These are phyloP conservation scores for Pulveroboletus sp. DNA, from an alignment of 768 basidiomycete species.

Conservation along the genomic window DNA sequence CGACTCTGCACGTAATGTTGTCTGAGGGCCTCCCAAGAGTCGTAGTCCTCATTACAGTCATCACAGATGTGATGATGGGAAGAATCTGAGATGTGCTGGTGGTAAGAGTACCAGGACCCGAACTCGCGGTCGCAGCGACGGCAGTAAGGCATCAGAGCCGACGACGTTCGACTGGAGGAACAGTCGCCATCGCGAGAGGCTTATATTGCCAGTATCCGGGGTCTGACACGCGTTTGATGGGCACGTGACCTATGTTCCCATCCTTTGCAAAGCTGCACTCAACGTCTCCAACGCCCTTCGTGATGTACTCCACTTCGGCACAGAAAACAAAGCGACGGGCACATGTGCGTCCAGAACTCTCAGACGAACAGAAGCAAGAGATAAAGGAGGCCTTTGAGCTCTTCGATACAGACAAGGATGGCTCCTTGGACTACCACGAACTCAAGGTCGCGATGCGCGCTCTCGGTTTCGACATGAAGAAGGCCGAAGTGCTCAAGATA, in stretches of 20 bases:
- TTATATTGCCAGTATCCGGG: conserved; percentile 8
- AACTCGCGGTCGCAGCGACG: conserved; percentile 39
- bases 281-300: background rate
- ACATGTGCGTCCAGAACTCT: conserved; percentile 75
- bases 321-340: conserved; percentile 72
- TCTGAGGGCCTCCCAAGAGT: conserved; percentile 32
- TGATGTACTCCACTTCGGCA: conserved; percentile 57
- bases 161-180: background rate
- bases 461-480: conserved; percentile 96
- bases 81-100: conserved; percentile 36
- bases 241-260: conserved; percentile 22
- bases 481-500: conserved; percentile 94
- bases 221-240: conserved; percentile 27
- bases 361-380: conserved; percentile 89
- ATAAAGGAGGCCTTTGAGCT: conserved; percentile 99
- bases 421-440: conserved; percentile 94
- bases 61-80: conserved; percentile 41
- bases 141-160: conserved; percentile 31
- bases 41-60: conserved; percentile 45
- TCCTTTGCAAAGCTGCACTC: background rate
- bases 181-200: background rate
- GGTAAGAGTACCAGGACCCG: conserved; percentile 19
- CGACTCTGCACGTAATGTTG: conserved; percentile 52
- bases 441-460: conserved; percentile 99
- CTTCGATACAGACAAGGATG: conserved; percentile 99